Evolutionary conservation across 2,329 filamentous ascomycete genomes (phyloP).

Genomic region (Lecanicillium sp.): DNA sequence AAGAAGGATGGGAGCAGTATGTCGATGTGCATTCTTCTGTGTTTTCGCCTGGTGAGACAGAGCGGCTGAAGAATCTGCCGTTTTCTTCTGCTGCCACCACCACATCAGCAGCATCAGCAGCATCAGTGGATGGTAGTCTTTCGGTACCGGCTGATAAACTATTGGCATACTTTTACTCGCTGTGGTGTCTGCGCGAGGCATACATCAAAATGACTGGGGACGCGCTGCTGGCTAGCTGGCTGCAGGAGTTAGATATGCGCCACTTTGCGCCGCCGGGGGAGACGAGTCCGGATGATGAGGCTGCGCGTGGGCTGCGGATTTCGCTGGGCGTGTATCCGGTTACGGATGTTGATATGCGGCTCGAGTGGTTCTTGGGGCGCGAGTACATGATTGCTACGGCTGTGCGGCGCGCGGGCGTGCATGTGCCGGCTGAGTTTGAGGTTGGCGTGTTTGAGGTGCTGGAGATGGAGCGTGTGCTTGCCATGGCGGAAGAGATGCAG

Average conservation of each 20-base stretch:
- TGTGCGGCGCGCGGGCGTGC: conserved; percentile 32
- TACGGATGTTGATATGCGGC: conserved; percentile 24
- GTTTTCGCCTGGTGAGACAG: conserved; percentile 53
- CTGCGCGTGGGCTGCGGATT: conserved; percentile 15
- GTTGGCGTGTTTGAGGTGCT: conserved; percentile 34
- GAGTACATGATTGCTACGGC: conserved; percentile 49
- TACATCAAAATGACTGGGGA: conserved; percentile 81
- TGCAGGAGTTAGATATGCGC: conserved; percentile 61
- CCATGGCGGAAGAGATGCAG: conserved; percentile 29
- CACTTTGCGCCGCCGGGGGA: conserved; percentile 48
- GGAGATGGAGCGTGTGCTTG: conserved; percentile 35
- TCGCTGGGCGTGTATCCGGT: conserved; percentile 21
- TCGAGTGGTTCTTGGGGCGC: conserved; percentile 32
- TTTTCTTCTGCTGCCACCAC: conserved; percentile 8
- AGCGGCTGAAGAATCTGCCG: conserved; percentile 46
- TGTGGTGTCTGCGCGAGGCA: conserved; percentile 73
- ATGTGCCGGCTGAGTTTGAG: conserved; percentile 26
- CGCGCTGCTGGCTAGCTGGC: conserved; percentile 65
- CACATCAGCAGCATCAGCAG: not conserved
- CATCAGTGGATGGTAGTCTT: conserved; percentile 6
- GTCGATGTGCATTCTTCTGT: conserved; percentile 67
- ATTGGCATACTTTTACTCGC: conserved; percentile 64
- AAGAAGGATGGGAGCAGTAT: conserved; percentile 56
- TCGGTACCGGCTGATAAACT: conserved; percentile 27
- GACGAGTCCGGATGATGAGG: conserved; percentile 7